Base-by-base conservation (phyloP, 345 rosid genomes). In the Euphorbia lathyris region DNA sequence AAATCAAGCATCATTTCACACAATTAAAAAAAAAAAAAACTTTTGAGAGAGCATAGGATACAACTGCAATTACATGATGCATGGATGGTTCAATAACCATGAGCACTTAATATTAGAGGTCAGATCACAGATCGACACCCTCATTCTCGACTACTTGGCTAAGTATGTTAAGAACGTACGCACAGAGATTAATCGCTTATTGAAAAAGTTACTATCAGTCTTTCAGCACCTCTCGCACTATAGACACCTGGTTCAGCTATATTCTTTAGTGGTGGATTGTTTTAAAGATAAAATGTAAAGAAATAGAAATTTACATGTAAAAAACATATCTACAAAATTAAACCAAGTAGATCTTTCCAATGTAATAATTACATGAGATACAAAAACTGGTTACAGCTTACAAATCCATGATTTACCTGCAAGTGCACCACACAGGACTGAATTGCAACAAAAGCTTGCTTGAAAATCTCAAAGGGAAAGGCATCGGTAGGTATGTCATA, bases 341-440 rank as follows among this genome's bases (percentile, higher is more conserved):
- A 42, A 25, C 48, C 27, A 72, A 51, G 63, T 16, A 64, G 42
- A 32, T 7, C 25, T 25, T 45, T 61, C 68, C 26, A 76, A 42
- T 32, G 68, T 22, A 42, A 36, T 59, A 50, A n/a, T 61, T 16
- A 42, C 47, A 29, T 1, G 32, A 50, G 36, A 32, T 2, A 57
- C 22, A 53, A 45, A 29, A 26, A 61, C 23, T 45, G 20, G 1
- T 34, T 7, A 11, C 5, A 19, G 32, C 68, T 34, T 2, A 34
- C 4, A 3, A 34, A 34, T 7, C 38, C 38, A 34, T 34, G 45
- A 22, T 75, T 74, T 66, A 94, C 97, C 89, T 91, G 97, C 73
- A 94, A 82, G 84, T 94, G 98, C 77, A 94, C 97, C 79, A 94
- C 98, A 52, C 97, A 94, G 32, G 98, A 94, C 86, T 94, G 98